phyloP scores from a whole-genome alignment of 2,329 filamentous ascomycete genomes.

The Ophiostoma triangulosporum region DNA sequence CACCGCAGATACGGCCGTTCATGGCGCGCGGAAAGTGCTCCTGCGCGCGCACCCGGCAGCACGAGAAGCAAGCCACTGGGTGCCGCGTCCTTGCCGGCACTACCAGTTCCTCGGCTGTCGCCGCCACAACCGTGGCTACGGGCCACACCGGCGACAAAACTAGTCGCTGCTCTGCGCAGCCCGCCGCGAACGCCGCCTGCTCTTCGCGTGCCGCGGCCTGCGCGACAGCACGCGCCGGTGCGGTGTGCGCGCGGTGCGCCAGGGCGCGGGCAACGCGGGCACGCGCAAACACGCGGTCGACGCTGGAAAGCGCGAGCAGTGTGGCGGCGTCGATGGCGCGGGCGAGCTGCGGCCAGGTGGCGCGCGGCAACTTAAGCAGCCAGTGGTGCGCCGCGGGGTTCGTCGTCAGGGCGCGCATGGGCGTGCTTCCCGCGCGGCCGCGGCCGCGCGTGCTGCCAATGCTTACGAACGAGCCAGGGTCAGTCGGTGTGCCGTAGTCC shows the following conservation, averaged over 20 bases:
- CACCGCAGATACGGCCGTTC: background rate
- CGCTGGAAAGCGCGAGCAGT: background rate
- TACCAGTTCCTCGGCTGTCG: too few relatives aligned
- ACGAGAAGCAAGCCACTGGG: background rate
- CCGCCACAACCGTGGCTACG: too few relatives aligned
- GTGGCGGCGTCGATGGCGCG: background rate
- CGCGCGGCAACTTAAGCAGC: background rate
- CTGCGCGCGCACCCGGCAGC: background rate
- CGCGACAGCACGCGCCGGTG: background rate
- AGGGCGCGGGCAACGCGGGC: background rate
- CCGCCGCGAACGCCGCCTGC: background rate
- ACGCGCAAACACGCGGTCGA: background rate
- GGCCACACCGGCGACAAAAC: too few relatives aligned
- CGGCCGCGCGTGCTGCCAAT: background rate
- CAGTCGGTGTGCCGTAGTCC: background rate
- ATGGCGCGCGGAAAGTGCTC: background rate
- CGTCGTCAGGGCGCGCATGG: background rate
- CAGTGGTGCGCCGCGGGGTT: background rate
- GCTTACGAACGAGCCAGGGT: background rate
- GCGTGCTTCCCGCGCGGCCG: too few relatives aligned
- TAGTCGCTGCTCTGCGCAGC: too few relatives aligned
- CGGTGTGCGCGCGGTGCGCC: background rate
- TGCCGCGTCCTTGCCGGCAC: background rate
- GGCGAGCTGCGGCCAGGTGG: background rate
- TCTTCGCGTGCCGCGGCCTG: background rate